phyloP scores from a whole-genome alignment of 1,284 basidiomycete species.

The Trichosporon coremiiforme region DNA sequence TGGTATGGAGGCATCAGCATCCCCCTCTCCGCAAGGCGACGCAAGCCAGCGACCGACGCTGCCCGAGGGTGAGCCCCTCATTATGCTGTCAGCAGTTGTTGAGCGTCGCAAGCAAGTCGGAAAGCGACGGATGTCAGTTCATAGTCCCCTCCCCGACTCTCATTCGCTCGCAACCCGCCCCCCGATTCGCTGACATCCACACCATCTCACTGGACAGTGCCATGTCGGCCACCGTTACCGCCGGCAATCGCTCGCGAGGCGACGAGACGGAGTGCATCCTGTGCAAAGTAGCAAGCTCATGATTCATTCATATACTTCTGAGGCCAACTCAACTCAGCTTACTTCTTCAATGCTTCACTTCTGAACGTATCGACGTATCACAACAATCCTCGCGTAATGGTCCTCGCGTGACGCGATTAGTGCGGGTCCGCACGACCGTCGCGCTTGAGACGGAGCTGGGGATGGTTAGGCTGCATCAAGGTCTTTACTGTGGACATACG shows the following conservation, averaged over 20 bases:
- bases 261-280: no score
- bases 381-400: no score
- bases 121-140: neutral
- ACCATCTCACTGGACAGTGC: neutral
- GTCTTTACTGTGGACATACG: constrained; percentile 4
- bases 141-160: neutral
- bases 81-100: no score
- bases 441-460: constrained; percentile 29
- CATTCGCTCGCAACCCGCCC: no score
- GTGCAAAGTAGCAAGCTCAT: no score
- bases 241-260: neutral
- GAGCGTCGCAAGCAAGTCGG: no score
- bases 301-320: neutral
- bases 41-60: no score
- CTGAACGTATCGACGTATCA: neutral
- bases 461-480: neutral
- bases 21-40: no score
- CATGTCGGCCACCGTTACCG: neutral
- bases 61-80: no score
- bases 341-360: neutral
- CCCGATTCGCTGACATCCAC: neutral
- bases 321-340: neutral
- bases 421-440: constrained; percentile 16
- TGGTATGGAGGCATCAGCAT: no score
- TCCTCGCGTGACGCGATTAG: neutral